Evolutionary conservation across 805 yeast species (phyloP).

Genomic region (Citeromyces matritensis): DNA sequence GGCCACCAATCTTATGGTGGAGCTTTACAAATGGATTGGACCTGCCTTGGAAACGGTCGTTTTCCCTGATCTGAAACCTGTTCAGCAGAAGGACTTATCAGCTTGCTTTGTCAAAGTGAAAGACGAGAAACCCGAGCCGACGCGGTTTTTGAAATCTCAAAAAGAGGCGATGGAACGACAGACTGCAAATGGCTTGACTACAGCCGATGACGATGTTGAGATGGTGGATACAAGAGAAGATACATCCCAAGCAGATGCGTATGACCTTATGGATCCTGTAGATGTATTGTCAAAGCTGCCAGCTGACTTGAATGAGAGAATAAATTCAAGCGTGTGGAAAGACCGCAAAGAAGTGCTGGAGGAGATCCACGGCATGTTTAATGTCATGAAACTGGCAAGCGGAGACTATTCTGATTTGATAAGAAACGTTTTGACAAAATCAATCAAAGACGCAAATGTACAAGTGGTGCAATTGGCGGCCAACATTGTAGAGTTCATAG

Average conservation of each 20-base stretch:
- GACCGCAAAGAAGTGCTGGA: conserved; percentile 81
- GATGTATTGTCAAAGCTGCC: conserved; percentile 58
- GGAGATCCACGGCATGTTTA: conserved; percentile 33
- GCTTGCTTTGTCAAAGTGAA: conserved; percentile 45
- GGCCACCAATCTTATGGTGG: conserved; percentile 53
- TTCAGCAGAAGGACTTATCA: conserved; percentile 75
- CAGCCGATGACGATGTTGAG: conserved; percentile 20
- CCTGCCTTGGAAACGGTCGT: conserved; percentile 39
- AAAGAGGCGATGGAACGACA: conserved; percentile 19
- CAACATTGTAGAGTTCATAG: conserved; percentile 41
- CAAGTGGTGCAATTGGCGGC: conserved; percentile 77
- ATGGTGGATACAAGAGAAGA: conserved; percentile 14
- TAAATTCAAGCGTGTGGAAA: conserved; percentile 70
- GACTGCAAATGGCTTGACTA: conserved; percentile 7
- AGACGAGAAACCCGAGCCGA: conserved; percentile 29
- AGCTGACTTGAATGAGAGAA: conserved; percentile 32
- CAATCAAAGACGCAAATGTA: conserved; percentile 79
- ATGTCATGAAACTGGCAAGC: conserved; percentile 35
- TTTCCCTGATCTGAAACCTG: conserved; percentile 69
- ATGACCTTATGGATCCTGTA: conserved; percentile 55
- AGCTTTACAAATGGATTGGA: conserved; percentile 65
- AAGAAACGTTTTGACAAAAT: conserved; percentile 39
- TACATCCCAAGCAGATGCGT: conserved; percentile 36
- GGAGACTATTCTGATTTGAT: conserved; percentile 57
- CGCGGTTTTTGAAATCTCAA: conserved; percentile 39